Percentiles rank a stretch among this genome's conserved stretches.
These are phyloP conservation scores for Dipodascopsis uninucleata DNA, from an alignment of 805 yeast species.

Conservation along the genomic window DNA sequence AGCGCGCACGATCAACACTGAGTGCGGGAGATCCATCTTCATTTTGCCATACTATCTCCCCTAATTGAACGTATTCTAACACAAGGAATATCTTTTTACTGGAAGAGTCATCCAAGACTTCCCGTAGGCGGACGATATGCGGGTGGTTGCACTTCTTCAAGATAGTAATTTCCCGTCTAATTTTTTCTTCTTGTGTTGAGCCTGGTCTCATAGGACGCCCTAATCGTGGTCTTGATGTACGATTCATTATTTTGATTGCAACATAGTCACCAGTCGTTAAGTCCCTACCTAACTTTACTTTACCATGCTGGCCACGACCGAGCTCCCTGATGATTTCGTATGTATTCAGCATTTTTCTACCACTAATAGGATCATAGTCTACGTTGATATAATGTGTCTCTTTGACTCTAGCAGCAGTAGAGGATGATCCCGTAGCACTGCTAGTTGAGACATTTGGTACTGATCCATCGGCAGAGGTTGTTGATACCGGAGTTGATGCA, in stretches of 20 bases:
- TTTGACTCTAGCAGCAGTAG: constrained; percentile 49
- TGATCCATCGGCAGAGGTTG: constrained; percentile 4
- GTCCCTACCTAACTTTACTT: constrained; percentile 86
- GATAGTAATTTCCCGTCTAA: constrained; percentile 84
- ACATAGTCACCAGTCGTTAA: constrained; percentile 43
- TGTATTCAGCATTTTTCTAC: constrained; percentile 77
- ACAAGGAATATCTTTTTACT: constrained; percentile 86
- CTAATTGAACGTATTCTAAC: constrained; percentile 82
- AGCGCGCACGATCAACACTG: constrained; percentile 61
- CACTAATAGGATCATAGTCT: constrained; percentile 84
- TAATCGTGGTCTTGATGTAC: constrained; percentile 54
- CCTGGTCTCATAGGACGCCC: constrained; percentile 41
- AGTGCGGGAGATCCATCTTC: constrained; percentile 60
- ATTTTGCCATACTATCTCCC: constrained; percentile 82
- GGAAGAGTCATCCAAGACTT: constrained; percentile 80
- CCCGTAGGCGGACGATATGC: constrained; percentile 80
- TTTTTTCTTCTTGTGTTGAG: constrained; percentile 61
- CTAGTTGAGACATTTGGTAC: neutral
- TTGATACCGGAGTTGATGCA: constrained; percentile 12
- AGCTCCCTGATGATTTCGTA: constrained; percentile 84
- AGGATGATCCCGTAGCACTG: neutral
- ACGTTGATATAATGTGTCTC: constrained; percentile 77
- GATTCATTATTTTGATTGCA: constrained; percentile 88
- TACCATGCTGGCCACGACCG: constrained; percentile 98
- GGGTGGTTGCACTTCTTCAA: constrained; percentile 91